Percentiles rank a stretch among this genome's conserved stretches.
Evolutionary conservation across 331 rosid species (phyloP).

Genomic region (Dryas integrifolia): DNA sequence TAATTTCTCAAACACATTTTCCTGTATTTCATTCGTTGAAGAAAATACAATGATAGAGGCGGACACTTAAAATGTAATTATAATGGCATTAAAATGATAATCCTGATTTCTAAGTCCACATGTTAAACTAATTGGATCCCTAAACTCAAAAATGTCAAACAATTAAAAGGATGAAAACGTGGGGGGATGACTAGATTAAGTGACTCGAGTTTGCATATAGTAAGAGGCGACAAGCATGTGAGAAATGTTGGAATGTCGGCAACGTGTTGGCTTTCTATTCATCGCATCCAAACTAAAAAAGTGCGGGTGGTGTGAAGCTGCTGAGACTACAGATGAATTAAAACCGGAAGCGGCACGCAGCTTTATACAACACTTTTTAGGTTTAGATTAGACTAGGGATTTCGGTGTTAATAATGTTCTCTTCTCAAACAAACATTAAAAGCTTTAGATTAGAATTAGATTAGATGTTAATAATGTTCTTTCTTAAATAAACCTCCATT

Average conservation of each 20-base stretch:
- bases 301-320: background rate
- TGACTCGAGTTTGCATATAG: background rate
- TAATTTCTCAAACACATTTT: too few relatives aligned
- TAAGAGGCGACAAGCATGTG: slow-evolving; percentile 23
- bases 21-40: too few relatives aligned
- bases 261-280: slow-evolving; percentile 12
- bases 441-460: too few relatives aligned
- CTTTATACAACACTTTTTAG: background rate
- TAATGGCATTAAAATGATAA: too few relatives aligned
- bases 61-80: too few relatives aligned
- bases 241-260: slow-evolving; percentile 31
- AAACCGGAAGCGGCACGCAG: background rate
- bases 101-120: background rate
- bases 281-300: background rate
- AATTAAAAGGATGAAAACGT: background rate
- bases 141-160: too few relatives aligned
- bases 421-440: background rate
- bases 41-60: too few relatives aligned
- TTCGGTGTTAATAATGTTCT: background rate
- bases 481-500: background rate
- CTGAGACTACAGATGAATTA: background rate
- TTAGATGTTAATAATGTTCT: background rate
- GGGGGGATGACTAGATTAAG: background rate
- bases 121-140: too few relatives aligned
- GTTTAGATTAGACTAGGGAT: background rate